Evolutionary conservation across 1,284 basidiomycete species (phyloP), one percentile per base, ranked within the genome.

Genomic region (Ceratobasidium sp.): DNA sequence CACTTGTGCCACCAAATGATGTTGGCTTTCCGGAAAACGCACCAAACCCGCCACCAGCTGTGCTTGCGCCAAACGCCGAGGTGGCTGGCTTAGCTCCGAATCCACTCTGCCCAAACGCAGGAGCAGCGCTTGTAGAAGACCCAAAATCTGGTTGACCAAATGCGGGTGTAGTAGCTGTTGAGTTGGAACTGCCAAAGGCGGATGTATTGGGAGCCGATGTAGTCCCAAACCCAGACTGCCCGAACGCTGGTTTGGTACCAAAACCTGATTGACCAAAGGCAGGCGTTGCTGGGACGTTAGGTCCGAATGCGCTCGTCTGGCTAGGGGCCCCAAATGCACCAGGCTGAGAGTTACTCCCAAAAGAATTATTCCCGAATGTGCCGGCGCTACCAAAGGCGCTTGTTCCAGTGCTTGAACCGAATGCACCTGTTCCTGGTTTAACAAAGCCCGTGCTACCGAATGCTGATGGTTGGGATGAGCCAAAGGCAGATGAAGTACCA

Each of bases 91-190:
- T 76, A 8, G 80, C 76, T 1, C 82, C 82, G 56, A 83, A 83
- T 0, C 81, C 78, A 47, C 82, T 80, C 75, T 81, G 82, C 11
- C 82, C 85, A 53, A 87, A 86, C 33, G 83, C 83, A 61, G 83
- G 82, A 23, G 81, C 63, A 3, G 77, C 66, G 20, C 76, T 74
- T 3, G 80, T 77, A 8, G 82, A 74, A 49, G 79, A 76, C 2
- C 84, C 84, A 49, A 85, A 85, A 8, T 82, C 79, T 17, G 83
- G 80, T 65, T 82, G 80, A 11, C 83, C 83, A 69, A 84, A 82
- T 10, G 83, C 79, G 2, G 82, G 79, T 20, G 81, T 81, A 7
- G 76, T 35, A 3, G 78, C 53, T 4, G 79, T 56, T 39, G 80
- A 54, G 3, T 78, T 47, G 10, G 77, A 49, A 8, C 76, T 42